phyloP scores from a whole-genome alignment of 306 rosid species.

The Prunus dulcis region DNA sequence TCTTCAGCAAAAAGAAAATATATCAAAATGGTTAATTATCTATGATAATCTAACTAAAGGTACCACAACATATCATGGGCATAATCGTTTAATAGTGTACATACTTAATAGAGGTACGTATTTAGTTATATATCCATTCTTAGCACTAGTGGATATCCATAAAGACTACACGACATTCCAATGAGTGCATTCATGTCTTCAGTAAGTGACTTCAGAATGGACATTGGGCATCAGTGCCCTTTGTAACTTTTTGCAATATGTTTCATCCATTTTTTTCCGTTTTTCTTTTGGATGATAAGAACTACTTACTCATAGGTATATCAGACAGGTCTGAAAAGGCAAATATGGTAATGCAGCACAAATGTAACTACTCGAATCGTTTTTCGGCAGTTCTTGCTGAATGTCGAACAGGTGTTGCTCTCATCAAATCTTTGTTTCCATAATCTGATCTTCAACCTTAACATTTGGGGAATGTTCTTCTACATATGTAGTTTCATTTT shows the following conservation, averaged over 20 bases:
- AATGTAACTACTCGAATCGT: slow-evolving; percentile 52
- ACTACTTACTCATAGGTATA: background rate
- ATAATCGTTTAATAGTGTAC: background rate
- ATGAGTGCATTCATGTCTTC: background rate
- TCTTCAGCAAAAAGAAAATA: background rate
- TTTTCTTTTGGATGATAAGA: background rate
- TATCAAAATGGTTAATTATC: background rate
- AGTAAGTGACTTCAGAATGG: background rate
- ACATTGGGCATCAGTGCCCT: background rate
- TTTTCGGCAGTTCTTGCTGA: slow-evolving; percentile 62
- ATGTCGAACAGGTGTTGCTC: slow-evolving; percentile 57
- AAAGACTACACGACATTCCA: background rate
- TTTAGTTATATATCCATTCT: no score
- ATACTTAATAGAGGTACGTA: no score
- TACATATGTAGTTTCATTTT: slow-evolving; percentile 29
- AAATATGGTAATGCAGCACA: background rate
- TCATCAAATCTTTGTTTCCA: slow-evolving; percentile 45
- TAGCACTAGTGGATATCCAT: background rate
- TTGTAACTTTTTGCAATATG: background rate
- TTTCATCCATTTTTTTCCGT: background rate
- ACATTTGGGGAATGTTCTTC: slow-evolving; percentile 38
- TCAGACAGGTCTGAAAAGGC: background rate
- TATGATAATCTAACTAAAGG: background rate
- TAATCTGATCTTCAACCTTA: slow-evolving; percentile 47
- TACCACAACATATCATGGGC: background rate